A percentile compares a stretch with the other conserved stretches of the same genome.
These are phyloP conservation scores for Jamesozyma hellenica DNA, from an alignment of 805 yeast genomes.

Conservation along the genomic window DNA sequence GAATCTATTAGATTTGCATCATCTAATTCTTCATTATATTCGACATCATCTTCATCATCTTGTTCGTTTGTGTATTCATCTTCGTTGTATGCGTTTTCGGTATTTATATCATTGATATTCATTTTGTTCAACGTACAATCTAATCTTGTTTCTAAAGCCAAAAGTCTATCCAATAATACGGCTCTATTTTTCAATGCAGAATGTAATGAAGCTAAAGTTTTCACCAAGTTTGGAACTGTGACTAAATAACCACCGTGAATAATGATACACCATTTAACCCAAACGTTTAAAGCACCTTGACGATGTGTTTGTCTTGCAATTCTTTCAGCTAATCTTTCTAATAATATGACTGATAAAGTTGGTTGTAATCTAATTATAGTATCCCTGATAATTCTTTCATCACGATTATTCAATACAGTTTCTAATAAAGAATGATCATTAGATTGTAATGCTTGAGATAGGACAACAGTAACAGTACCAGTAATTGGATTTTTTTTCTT, in stretches of 20 bases:
- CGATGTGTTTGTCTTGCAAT: conserved; percentile 50
- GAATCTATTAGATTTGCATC: conserved; percentile 5
- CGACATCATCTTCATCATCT: conserved; percentile 18
- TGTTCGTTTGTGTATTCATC: conserved; percentile 30
- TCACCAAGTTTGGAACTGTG: conserved; percentile 39
- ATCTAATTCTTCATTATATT: conserved; percentile 6
- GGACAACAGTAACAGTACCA: conserved; percentile 74
- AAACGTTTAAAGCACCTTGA: conserved; percentile 43
- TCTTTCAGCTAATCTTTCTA: conserved; percentile 50
- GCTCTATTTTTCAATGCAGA: conserved; percentile 57
- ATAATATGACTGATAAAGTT: conserved; percentile 41
- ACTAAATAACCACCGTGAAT: conserved; percentile 65
- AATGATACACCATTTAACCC: conserved; percentile 84
- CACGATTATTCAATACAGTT: conserved; percentile 53
- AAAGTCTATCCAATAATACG: conserved; percentile 55
- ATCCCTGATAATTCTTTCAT: conserved; percentile 41
- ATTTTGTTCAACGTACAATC: conserved; percentile 57
- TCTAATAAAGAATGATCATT: conserved; percentile 82
- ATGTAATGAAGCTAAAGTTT: conserved; percentile 52
- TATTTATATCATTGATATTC: conserved; percentile 39
- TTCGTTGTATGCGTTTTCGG: conserved; percentile 39
- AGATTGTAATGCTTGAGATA: conserved; percentile 79
- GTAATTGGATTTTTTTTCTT: conserved; percentile 44
- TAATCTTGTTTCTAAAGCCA: conserved; percentile 75
- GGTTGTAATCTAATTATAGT: conserved; percentile 50